Evolutionary conservation across 805 yeast species (phyloP), one percentile per base, ranked within the genome.

Genomic region (Yarrowia sp.): DNA sequence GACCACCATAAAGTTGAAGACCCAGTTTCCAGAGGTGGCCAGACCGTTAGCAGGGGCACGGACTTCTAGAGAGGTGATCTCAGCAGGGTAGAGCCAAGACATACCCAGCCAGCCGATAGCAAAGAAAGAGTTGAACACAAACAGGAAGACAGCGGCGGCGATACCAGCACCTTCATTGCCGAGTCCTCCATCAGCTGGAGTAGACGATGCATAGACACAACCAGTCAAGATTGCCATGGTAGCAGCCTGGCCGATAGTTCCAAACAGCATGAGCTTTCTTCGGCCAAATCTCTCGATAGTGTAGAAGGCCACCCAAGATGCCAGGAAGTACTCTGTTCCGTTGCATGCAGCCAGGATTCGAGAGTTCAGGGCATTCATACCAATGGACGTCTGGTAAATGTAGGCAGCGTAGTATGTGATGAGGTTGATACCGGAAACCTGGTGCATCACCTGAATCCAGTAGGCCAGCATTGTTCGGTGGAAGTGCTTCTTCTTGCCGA

Each of bases 371-470:
- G 44, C 41, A 31, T 22, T 27, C 65, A 78, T 71, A 29, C 97
- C 96, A n/a, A 66, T 46, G 0, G 90, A 80, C 63, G 76, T 79
- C 58, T 82, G 81, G 72, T 90, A 90, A 73, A 91, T 88, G 66
- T 85, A 81, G 19, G 92, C 90, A 44, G 96, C 96, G 72, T 87
- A 92, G 76, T 91, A 92, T 72, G 91, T 89, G 63, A 90, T 87
- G 70, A 90, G 90, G 76, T 92, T 92, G 65, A 90, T 85, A 62
- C 97, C 97, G 6, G 96, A 84, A 69, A 89, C 83, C 75, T 92
- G 97, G 74, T 93, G 97, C 70, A 90, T 78, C 63, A 66, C 46
- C 66, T 83, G 77, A 56, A 63, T 56, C 67, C 6, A 77, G 69
- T 75, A 79, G 76, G 22, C 72, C 71, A 9, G 78, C 80, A 47